These are phyloP conservation scores for Candida yuanshanica DNA, from an alignment of 805 yeast species.

Conservation along the genomic window DNA sequence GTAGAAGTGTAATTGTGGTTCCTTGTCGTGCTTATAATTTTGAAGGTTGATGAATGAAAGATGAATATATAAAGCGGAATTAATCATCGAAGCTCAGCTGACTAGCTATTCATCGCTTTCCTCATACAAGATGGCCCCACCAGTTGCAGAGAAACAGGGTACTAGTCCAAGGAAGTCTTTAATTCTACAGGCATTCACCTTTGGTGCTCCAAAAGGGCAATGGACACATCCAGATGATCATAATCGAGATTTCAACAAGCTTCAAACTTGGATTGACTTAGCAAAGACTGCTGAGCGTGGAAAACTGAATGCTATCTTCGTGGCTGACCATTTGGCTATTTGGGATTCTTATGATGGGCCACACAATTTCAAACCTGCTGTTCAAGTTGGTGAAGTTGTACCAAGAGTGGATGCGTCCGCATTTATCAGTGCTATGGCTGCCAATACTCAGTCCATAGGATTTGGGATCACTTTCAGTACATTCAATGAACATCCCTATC, in stretches of 20 bases:
- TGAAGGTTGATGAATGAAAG: too few relatives aligned
- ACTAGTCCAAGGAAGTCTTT: background rate
- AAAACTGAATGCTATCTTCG: slow-evolving; percentile 32
- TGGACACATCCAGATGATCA: slow-evolving; percentile 36
- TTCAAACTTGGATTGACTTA: slow-evolving; percentile 33
- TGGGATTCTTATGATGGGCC: slow-evolving; percentile 38
- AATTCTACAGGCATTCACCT: background rate
- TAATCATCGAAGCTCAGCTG: too few relatives aligned
- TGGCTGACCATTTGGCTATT: slow-evolving; percentile 34
- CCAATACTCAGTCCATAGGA: slow-evolving; percentile 31
- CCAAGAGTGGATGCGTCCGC: slow-evolving; percentile 31
- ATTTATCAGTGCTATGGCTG: slow-evolving; percentile 31
- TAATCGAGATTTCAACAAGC: slow-evolving; percentile 22
- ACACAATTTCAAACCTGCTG: slow-evolving; percentile 27
- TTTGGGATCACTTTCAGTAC: slow-evolving; percentile 39
- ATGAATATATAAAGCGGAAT: too few relatives aligned
- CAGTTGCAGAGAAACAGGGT: background rate
- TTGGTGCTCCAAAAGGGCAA: slow-evolving; percentile 23
- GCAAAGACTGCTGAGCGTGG: slow-evolving; percentile 32
- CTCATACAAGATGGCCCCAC: too few relatives aligned
- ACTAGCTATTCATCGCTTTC: too few relatives aligned
- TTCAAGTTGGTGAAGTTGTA: slow-evolving; percentile 21
- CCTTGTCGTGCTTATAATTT: too few relatives aligned
- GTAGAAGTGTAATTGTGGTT: too few relatives aligned
- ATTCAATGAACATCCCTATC: slow-evolving; percentile 36